Evolutionary conservation across 2,329 filamentous ascomycete genomes (phyloP), one percentile per base, ranked within the genome.

Genomic region (Westerdykella ornata): DNA sequence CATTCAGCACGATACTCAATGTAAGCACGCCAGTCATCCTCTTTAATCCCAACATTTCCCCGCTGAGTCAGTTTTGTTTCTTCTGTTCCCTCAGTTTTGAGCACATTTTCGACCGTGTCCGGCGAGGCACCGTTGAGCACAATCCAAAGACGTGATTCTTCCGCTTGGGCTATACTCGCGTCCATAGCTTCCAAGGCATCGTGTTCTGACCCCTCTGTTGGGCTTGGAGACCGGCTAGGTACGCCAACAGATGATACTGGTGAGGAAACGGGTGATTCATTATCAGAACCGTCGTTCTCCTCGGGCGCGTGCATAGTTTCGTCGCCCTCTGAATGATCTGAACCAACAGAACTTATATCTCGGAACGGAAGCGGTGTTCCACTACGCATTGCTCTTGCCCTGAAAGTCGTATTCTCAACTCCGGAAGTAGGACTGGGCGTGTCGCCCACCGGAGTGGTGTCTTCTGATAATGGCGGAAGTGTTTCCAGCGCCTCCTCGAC

Each of bases 1-100:
- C 76, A 79, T 22, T 71, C 66, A 14, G 68, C 64, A 35, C 63
- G 67, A 38, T 73, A 76, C 2, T 72, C 53, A 1, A 67, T 62
- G 37, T 59, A 63, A 18, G 65, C 63, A 38, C 72, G 68, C 76
- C 76, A 79, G 37, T 71, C 60, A n/a, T 62, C 52, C 8, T 67
- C 41, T 8, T 26, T 11, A 26, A 11, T 26, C 12, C 8, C 22
- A 26, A 2, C 4, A 11, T 4, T 7, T 26, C 22, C 22, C 12
- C 8, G 22, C 9, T 71, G 66, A 35, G 48, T 66, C 49, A 40
- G 48, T 51, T 39, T 49, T 49, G 54, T 61, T 66, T 51, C 49
- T 8, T 17, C 46, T 38, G 28, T 28, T 2, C 19, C 36, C 29
- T 11, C 42, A 22, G 8, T 45, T 36, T 50, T 40, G 52, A 15